Evolutionary conservation across 495 filamentous ascomycete species (phyloP).

Genomic region (Chaetomidium leptoderma): DNA sequence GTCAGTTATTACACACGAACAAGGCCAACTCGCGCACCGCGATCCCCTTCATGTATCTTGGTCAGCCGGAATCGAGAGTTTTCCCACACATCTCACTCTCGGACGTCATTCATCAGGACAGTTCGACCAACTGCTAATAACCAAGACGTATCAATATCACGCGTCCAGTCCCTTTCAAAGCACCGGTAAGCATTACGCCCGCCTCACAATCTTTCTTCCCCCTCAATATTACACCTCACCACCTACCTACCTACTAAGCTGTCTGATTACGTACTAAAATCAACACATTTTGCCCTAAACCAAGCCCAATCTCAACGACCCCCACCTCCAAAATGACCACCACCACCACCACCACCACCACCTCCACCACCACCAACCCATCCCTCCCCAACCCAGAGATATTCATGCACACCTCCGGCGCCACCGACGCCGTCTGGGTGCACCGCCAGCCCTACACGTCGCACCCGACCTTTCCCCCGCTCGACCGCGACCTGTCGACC

Average conservation of each 20-base stretch:
- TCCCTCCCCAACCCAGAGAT: slow-evolving; percentile 23
- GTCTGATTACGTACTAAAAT: neutral
- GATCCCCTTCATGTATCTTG: slow-evolving; percentile 1
- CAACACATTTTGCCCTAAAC: neutral
- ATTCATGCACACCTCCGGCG: slow-evolving; percentile 48
- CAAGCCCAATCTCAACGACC: slow-evolving; percentile 1
- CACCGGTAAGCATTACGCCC: neutral
- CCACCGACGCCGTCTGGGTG: slow-evolving; percentile 50
- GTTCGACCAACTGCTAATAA: neutral
- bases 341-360: neutral
- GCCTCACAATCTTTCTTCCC: neutral
- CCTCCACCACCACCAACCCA: slow-evolving; percentile 1
- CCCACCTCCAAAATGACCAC: slow-evolving; percentile 5
- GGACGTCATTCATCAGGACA: neutral
- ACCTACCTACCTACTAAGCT: neutral
- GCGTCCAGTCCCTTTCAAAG: neutral
- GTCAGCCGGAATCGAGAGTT: neutral
- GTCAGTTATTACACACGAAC: slow-evolving; percentile 1
- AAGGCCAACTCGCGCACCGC: neutral
- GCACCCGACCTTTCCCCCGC: slow-evolving; percentile 42
- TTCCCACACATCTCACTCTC: neutral
- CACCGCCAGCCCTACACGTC: slow-evolving; percentile 47
- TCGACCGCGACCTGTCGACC: slow-evolving; percentile 37
- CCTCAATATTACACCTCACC: neutral
- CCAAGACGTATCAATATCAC: neutral